phyloP scores from a whole-genome alignment of 2,329 filamentous ascomycete species.

The Fusarium sp. region DNA sequence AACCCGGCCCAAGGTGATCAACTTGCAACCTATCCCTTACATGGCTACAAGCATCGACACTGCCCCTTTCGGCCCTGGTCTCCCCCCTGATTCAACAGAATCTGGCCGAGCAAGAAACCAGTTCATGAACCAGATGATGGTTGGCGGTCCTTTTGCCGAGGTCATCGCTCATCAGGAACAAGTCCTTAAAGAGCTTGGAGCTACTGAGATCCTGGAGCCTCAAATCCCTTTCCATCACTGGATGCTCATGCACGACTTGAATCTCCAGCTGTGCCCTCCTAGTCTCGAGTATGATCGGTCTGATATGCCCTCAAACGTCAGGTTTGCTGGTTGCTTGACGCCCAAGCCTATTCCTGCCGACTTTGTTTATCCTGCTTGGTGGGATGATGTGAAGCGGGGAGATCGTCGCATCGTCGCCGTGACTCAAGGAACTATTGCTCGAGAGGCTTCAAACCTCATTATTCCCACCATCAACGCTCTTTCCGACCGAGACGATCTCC shows the following conservation, averaged over 20 bases:
- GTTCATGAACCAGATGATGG: slow-evolving; percentile 43
- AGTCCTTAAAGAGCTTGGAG: slow-evolving; percentile 49
- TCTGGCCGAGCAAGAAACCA: slow-evolving; percentile 53
- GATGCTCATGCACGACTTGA: slow-evolving; percentile 49
- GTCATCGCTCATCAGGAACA: slow-evolving; percentile 40
- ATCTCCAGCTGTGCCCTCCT: slow-evolving; percentile 54
- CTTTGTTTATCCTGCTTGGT: slow-evolving; percentile 58
- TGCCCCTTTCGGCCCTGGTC: slow-evolving; percentile 53
- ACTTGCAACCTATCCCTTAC: slow-evolving; percentile 55
- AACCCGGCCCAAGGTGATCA: slow-evolving; percentile 53
- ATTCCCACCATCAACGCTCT: slow-evolving; percentile 59
- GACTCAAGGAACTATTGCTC: slow-evolving; percentile 60
- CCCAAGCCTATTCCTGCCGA: slow-evolving; percentile 47
- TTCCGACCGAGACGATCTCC: slow-evolving; percentile 53
- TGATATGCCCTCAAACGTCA: slow-evolving; percentile 54
- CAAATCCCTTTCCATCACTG: slow-evolving; percentile 46
- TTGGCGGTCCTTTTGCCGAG: slow-evolving; percentile 39
- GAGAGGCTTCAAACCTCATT: slow-evolving; percentile 56
- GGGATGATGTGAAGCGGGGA: slow-evolving; percentile 54
- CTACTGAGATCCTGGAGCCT: slow-evolving; percentile 33
- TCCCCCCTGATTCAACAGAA: slow-evolving; percentile 54
- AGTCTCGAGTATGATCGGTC: slow-evolving; percentile 55
- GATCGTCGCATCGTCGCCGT: slow-evolving; percentile 59
- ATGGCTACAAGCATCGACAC: slow-evolving; percentile 53
- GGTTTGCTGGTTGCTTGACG: slow-evolving; percentile 58